A percentile compares a stretch with the other conserved stretches of the same genome.
Evolutionary conservation across 2,329 filamentous ascomycete genomes (phyloP).

Genomic region (Fusarium sp.): DNA sequence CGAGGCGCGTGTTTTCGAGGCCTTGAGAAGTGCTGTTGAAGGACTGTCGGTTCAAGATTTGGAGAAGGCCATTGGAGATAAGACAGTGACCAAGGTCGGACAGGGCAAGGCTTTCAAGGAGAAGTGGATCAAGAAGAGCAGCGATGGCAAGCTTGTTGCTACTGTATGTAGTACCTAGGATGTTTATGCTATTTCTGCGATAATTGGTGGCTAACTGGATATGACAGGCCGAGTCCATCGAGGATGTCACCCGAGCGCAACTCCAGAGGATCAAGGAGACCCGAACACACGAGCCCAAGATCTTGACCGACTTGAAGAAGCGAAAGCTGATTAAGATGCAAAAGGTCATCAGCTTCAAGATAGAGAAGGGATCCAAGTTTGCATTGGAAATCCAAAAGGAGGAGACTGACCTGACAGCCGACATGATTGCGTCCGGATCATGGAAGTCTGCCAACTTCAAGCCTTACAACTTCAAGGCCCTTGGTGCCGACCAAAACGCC

Average conservation of each 20-base stretch:
- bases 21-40: slow-evolving; percentile 76
- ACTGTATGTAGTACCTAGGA: slow-evolving; percentile 53
- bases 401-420: slow-evolving; percentile 92
- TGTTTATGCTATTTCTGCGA: neutral
- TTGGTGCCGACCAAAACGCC: slow-evolving; percentile 70
- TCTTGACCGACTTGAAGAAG: slow-evolving; percentile 86
- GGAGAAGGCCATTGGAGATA: slow-evolving; percentile 75
- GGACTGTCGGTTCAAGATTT: slow-evolving; percentile 84
- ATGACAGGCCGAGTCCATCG: slow-evolving; percentile 73
- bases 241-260: slow-evolving; percentile 81
- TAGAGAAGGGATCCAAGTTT: slow-evolving; percentile 88
- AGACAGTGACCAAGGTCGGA: slow-evolving; percentile 82
- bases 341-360: slow-evolving; percentile 86
- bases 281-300: slow-evolving; percentile 78
- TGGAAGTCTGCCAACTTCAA: slow-evolving; percentile 97
- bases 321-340: slow-evolving; percentile 86
- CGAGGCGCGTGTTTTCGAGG: slow-evolving; percentile 84
- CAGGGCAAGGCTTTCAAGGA: slow-evolving; percentile 93
- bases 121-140: slow-evolving; percentile 75
- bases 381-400: slow-evolving; percentile 89
- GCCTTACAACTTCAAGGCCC: slow-evolving; percentile 79
- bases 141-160: slow-evolving; percentile 66
- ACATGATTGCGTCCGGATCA: slow-evolving; percentile 87
- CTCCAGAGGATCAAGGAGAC: slow-evolving; percentile 78
- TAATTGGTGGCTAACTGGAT: slow-evolving; percentile 8